A percentile compares a stretch with the other conserved stretches of the same genome.
Evolutionary conservation across 1,284 basidiomycete genomes (phyloP).

Genomic region (Anthracocystis panici-leucophaei): DNA sequence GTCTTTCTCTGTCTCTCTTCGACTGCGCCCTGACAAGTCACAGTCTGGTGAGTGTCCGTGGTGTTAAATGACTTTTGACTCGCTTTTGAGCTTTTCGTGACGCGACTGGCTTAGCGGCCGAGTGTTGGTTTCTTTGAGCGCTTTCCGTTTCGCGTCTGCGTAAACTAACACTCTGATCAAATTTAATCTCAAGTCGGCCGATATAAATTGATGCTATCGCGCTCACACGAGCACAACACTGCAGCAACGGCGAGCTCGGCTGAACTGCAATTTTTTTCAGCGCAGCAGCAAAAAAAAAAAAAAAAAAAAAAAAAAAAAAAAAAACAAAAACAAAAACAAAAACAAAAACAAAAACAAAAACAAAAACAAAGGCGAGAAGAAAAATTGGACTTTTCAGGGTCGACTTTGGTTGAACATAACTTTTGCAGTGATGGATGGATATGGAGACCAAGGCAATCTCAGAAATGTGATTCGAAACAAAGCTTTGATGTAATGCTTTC

Average conservation of each 20-base stretch:
- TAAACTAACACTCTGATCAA: not conserved
- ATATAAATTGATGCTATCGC: not conserved
- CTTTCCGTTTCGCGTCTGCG: not conserved
- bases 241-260: conserved; percentile 7
- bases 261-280: not conserved
- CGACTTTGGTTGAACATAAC: not conserved
- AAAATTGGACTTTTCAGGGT: conserved; percentile 35
- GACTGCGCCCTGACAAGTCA: not conserved
- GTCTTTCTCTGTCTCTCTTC: not conserved
- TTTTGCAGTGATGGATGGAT: not conserved
- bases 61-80: conserved; percentile 36
- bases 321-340: too few species aligned
- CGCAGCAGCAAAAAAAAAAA: conserved; percentile 3
- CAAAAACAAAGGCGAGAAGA: conserved; percentile 14
- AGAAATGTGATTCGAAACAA: not conserved
- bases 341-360: too few species aligned
- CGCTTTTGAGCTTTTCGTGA: conserved; percentile 27
- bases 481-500: not conserved
- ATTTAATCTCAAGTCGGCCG: not conserved
- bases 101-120: conserved; percentile 36
- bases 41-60: conserved; percentile 10
- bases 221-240: conserved; percentile 3
- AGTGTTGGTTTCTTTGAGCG: conserved; percentile 23
- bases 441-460: not conserved
- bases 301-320: conserved; percentile 30